Percentiles rank a stretch among this genome's conserved stretches.
These are phyloP conservation scores for Pistacia atlantica DNA, from an alignment of 345 rosid species.

Conservation along the genomic window DNA sequence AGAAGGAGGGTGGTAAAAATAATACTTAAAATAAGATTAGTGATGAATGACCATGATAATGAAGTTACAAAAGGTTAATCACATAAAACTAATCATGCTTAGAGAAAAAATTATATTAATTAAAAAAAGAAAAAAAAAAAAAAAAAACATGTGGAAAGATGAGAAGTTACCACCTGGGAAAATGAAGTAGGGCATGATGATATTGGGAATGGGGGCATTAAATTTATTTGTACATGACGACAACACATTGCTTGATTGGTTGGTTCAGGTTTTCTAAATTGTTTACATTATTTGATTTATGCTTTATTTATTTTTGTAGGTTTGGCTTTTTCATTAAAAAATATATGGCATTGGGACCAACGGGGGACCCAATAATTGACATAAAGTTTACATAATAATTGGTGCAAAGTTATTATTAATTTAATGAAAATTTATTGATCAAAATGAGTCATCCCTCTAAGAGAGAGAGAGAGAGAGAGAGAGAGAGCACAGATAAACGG, in stretches of 20 bases:
- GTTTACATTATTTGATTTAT: background rate
- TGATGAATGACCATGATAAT: background rate
- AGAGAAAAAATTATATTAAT: background rate
- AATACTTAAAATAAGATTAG: background rate
- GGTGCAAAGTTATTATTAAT: background rate
- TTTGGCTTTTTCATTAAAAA: constrained; percentile 2
- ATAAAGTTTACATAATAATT: constrained; percentile 13
- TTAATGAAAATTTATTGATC: no score
- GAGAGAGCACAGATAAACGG: no score
- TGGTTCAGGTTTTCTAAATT: constrained; percentile 8
- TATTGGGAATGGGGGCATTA: constrained; percentile 5
- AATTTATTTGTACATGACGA: background rate
- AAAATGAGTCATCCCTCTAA: no score
- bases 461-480: no score
- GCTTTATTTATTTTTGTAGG: background rate
- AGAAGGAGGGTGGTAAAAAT: background rate
- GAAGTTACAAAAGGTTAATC: background rate
- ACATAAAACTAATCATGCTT: no score
- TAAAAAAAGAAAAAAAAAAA: background rate
- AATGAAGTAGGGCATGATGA: background rate
- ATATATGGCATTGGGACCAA: background rate
- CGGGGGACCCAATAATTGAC: constrained; percentile 29
- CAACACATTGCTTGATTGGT: constrained; percentile 12
- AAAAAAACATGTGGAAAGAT: background rate
- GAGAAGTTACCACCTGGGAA: constrained; percentile 9